Base-by-base conservation (phyloP, 352 stramenopile species). In the Pythium brachiatum region DNA sequence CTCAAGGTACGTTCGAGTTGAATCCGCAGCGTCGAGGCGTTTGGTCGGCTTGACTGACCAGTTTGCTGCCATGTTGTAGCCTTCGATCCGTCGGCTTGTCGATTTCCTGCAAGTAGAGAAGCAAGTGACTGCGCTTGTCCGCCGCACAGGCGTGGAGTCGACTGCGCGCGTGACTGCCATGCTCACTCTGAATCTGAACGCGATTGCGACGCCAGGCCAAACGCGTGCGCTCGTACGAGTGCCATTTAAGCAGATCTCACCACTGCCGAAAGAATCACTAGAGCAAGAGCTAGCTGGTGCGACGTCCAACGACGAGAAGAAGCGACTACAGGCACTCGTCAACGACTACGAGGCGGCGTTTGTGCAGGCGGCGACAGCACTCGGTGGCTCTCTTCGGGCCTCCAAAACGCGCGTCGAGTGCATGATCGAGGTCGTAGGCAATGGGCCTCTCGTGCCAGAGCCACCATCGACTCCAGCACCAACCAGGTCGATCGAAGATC, bases 301-400 rank as follows among this genome's bases (percentile, higher is more conserved):
- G 1, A 34, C 69, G 16, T 76, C 78, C 11, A 81, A 75, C 38
- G 85, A 94, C 21, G 85, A 94, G 21, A 94, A 90, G 66, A 94
- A 90, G 68, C 83, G 81, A 38, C 53, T 86, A 3, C 85, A 92
- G 41, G 57, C 69, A 21, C 68, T 81, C 16, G 27, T 94, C 29
- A 76, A 64, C 44, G 85, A 94, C 20, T 92, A 89, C 60, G 82
- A 93, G 16, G 48, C 67, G 3, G 31, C 53, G 0, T 69, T 68
- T 46, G 53, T 73, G 18, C 68, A 80, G 31, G 58, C 73, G 21
- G 62, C 66, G 20, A 44, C 50, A 9, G 34, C 60, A 1, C 53
- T 88, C 21, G 73, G 74, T 2, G 55, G 15, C 0, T 60, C 73
- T n/a, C 48, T 77, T 12, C 62, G 34, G 2, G 34, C 18, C n/a